Base-by-base conservation (phyloP, 2,329 filamentous ascomycete species). In the Pseudogymnoascus sp. region DNA sequence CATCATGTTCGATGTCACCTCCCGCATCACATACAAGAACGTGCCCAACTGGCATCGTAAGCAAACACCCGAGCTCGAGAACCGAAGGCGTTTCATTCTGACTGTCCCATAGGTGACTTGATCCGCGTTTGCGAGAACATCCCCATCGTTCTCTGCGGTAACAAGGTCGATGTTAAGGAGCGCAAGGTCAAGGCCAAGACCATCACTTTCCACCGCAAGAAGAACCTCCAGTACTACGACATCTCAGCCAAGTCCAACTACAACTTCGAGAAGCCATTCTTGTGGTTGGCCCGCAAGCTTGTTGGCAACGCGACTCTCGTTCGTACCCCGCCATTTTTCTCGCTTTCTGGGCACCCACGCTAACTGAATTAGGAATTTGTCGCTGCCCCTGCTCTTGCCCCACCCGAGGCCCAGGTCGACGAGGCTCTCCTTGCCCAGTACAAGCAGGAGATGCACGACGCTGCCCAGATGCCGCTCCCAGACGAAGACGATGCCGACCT, bases 131-230 rank as follows among this genome's bases (percentile, higher is more conserved):
- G 93, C 84, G 93, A 99, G 86, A 96, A 95, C 84, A 95, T 99
- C 75, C 93, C 93, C 72, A 97, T 99, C 75, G 95, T 97, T 74
- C 90, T 99, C 69, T 92, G 88, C 79, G 93, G 93, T 76, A 99
- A 99, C 90, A 99, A 99, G 87, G 93, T 99, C 78, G 93, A 99
- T 75, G 95, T 99, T 70, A 99, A 99, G 90, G 95, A 99, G 87
- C 91, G 95, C 80, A 99, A 99, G 84, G 95, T 99, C 78, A 99
- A 99, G 89, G 95, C 95, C 77, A 99, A 99, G 91, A 96, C 93
- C 77, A 99, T 99, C 81, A 99, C 95, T 71, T 99, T 99, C 90
- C 95, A 99, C 87, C 91, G 95, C 82, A 99, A 99, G 91, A 99
- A 99, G 89, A 99, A 97, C 82, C 89, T 99, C 62, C 95, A 99